phyloP scores from a whole-genome alignment of 352 stramenopile genomes.

The Phytophthora constricta region DNA sequence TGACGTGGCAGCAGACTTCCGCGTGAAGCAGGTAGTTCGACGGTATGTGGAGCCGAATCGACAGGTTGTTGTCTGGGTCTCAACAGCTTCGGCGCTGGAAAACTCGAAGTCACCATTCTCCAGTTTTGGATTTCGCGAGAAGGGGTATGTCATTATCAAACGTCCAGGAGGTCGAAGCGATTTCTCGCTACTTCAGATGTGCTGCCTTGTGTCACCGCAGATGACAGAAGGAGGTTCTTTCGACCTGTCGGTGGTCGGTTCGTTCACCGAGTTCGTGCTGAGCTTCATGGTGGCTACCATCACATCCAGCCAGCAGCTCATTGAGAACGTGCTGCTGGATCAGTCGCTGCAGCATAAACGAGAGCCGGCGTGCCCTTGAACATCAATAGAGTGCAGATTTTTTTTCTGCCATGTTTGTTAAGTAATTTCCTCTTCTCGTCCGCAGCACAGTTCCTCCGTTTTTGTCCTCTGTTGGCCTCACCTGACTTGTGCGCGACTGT shows the following conservation, averaged over 20 bases:
- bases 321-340: constrained; percentile 49
- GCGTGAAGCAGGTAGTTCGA: constrained; percentile 43
- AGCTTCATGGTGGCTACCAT: constrained; percentile 43
- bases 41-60: constrained; percentile 43
- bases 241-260: constrained; percentile 34
- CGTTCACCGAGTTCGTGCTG: constrained; percentile 47
- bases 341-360: constrained; percentile 26
- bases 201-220: constrained; percentile 42
- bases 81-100: constrained; percentile 40
- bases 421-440: not conserved
- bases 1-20: constrained; percentile 41
- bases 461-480: too few species aligned
- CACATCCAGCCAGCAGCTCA: constrained; percentile 41
- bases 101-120: constrained; percentile 43
- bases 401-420: not conserved
- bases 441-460: too few species aligned
- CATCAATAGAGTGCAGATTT: not conserved
- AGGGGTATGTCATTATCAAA: constrained; percentile 52
- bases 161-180: constrained; percentile 28
- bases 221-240: constrained; percentile 34
- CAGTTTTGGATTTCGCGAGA: constrained; percentile 45
- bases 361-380: not conserved
- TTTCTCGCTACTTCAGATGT: constrained; percentile 47
- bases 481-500: too few species aligned
- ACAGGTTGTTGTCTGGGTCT: constrained; percentile 51